Base-by-base conservation (phyloP, 805 yeast species). In the Lipomyces orientalis region DNA sequence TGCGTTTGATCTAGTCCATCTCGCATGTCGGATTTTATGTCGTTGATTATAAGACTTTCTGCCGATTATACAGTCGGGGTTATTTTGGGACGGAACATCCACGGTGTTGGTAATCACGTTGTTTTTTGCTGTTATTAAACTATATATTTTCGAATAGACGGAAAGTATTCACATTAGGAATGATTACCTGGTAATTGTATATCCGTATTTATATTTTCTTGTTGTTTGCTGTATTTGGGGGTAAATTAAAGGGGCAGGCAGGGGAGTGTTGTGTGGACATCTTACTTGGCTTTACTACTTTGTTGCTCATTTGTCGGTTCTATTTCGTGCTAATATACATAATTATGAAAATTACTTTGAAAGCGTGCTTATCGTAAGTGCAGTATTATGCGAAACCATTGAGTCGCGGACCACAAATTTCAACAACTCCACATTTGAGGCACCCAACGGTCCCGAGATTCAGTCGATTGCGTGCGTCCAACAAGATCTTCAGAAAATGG, bases 61-160 rank as follows among this genome's bases (percentile, higher is more conserved):
- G 49, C 5, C 49, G 22, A 43, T 37, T 37, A 37, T 37, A 37
- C 43, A 37, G 43, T 37, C 19, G 49, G 49, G 49, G 49, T n/a
- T 43, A 19, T 43, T 43, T 43, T 43, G 49, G 49, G 49, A 43
- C 49, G 49, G 49, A 43, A 14, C 14, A 43, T 43, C 49, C 49
- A 43, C n/a, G 49, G 49, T 43, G 49, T 43, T 43, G 49, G 49
- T 43, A 43, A 43, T 43, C 49, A 43, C 49, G 49, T n/a, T 43
- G 49, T 43, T 43, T 10, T n/a, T n/a, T 43, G 49, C 49, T 43
- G n/a, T 43, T 43, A 43, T 43, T 43, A 16, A 43, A 16, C 16
- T n/a, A 43, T 43, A 22, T 2, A n/a, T n/a, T 43, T 37, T 37
- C 43, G 43, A 37, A 43, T 43, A 43, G 49, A 43, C 49, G 49